Base-by-base conservation (phyloP, 2,329 filamentous ascomycete genomes). In the Penicillium vulpinum region DNA sequence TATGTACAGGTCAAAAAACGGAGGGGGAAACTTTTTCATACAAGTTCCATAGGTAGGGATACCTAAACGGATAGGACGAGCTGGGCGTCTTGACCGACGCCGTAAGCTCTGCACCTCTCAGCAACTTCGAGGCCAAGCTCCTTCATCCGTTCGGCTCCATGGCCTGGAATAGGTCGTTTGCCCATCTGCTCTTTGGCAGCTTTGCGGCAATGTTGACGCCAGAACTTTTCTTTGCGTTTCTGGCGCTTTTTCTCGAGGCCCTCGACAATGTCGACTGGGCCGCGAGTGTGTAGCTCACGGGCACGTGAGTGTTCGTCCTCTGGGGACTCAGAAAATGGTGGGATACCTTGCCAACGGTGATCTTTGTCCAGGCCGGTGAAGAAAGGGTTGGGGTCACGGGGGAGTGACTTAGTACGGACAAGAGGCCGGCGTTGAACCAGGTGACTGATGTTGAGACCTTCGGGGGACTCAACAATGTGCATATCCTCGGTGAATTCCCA, bases 261-360 rank as follows among this genome's bases (percentile, higher is more conserved):
- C 74, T 96, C 96, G 75, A 97, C 90, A 60, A 97, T 99, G 75
- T 97, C 94, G 64, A 99, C 95, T 35, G 94, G 92, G n/a, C 92
- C 91, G 61, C 94, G 89, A 10, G 91, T 84, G 62, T 94, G 91
- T 40, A 85, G 78, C 49, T 88, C 83, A 15, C 73, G 73, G 56
- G 67, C 70, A 58, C 65, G 70, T 48, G 74, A 72, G 41, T 67
- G 61, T 54, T 74, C 66, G 53, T 67, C 64, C 62, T 75, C 67
- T 28, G 72, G 66, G 24, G 72, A 70, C 57, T 74, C 67, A 31
- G 64, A 77, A 75, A 57, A 68, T 62, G 65, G 68, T 54, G 49
- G 69, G 61, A 65, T 71, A 61, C 61, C 74, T 61, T 60, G 65
- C 67, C 70, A 70, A 56, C 68, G 60, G 57, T 70, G 62, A 35